Conservation (phyloP, 2,329 filamentous ascomycete species). For the Sclerotinia nivalis region DNA sequence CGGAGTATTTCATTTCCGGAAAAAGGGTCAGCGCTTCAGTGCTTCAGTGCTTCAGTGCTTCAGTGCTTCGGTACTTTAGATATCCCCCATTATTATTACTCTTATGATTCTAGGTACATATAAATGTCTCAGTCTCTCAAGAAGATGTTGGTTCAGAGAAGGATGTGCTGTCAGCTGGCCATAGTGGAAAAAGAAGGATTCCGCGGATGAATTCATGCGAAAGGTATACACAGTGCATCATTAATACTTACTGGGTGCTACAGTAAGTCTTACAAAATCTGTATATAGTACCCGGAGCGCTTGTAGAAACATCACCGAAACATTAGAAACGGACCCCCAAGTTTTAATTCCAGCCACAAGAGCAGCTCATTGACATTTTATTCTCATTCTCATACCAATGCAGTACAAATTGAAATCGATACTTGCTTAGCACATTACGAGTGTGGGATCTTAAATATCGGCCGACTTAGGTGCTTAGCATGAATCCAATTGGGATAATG, state of each 20-base stretch:
- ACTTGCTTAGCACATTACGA: not conserved
- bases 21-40: not conserved
- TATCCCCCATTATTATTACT: not conserved
- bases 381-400: not conserved
- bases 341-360: not conserved
- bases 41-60: too few relatives aligned
- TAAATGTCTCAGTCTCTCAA: not conserved
- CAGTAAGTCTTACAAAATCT: not conserved
- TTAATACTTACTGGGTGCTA: too few relatives aligned
- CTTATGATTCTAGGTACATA: not conserved
- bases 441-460: not conserved
- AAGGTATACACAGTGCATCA: not conserved
- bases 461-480: not conserved
- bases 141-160: not conserved
- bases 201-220: not conserved
- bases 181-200: not conserved
- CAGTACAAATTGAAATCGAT: not conserved
- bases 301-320: conserved; percentile 20
- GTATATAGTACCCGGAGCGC: not conserved
- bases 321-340: conserved; percentile 5
- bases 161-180: not conserved
- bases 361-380: not conserved
- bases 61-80: conserved; percentile 3
- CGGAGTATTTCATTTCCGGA: not conserved
- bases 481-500: not conserved